phyloP scores from a whole-genome alignment of 371 early-diverging fungal species.

The Mucor lusitanicus region DNA sequence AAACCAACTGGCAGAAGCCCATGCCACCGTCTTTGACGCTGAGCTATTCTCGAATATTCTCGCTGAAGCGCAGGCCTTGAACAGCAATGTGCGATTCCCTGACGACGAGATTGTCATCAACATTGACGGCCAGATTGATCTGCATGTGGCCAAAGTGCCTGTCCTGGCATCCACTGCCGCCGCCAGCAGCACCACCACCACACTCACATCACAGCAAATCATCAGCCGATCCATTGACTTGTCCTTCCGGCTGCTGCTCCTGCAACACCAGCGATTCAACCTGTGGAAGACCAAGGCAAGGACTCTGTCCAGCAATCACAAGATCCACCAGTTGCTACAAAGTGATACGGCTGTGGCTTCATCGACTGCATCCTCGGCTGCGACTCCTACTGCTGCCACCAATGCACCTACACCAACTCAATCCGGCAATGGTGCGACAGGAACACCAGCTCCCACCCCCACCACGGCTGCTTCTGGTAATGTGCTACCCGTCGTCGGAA shows the following conservation, averaged over 20 bases:
- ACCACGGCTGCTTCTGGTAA: background rate
- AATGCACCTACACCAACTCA: background rate
- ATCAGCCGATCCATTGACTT: slow-evolving; percentile 34
- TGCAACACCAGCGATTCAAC: slow-evolving; percentile 45
- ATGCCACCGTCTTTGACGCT: slow-evolving; percentile 58
- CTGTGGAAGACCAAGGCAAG: slow-evolving; percentile 39
- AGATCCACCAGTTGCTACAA: slow-evolving; percentile 31
- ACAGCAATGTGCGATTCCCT: slow-evolving; percentile 49
- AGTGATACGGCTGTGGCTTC: slow-evolving; percentile 4
- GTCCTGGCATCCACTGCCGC: background rate
- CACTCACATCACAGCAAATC: slow-evolving; percentile 19
- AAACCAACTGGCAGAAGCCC: slow-evolving; percentile 49
- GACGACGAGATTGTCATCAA: slow-evolving; percentile 57
- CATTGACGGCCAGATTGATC: slow-evolving; percentile 59
- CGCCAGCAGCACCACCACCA: background rate
- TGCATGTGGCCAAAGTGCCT: slow-evolving; percentile 33
- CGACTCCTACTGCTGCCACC: slow-evolving; percentile 1
- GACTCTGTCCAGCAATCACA: slow-evolving; percentile 33
- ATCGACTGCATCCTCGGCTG: background rate
- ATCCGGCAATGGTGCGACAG: background rate
- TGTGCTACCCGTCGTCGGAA: background rate
- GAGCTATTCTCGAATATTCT: slow-evolving; percentile 58
- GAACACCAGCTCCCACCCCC: background rate
- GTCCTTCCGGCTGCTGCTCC: slow-evolving; percentile 35
- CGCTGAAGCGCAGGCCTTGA: slow-evolving; percentile 56